phyloP scores from a whole-genome alignment of 1,284 basidiomycete genomes.

The Sutorius eximius region DNA sequence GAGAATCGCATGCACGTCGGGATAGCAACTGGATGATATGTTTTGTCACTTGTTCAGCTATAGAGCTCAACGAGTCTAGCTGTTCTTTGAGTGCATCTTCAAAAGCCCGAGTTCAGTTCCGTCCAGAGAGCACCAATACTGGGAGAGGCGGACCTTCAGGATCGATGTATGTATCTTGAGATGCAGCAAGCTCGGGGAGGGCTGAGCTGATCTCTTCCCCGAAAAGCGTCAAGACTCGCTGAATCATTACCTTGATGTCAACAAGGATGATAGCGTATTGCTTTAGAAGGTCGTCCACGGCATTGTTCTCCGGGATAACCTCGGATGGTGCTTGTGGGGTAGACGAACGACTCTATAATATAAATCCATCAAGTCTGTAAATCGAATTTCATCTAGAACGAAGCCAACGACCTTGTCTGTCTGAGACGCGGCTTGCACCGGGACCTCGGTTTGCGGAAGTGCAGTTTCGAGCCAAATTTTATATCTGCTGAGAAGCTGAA shows the following conservation, averaged over 20 bases:
- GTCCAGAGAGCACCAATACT: neutral
- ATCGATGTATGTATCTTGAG: constrained; percentile 39
- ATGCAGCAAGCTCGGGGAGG: constrained; percentile 42
- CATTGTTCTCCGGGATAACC: constrained; percentile 49
- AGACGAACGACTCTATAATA: constrained; percentile 41
- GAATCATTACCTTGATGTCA: constrained; percentile 61
- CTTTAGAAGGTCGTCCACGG: constrained; percentile 61
- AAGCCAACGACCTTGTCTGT: constrained; percentile 25
- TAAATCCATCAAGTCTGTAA: neutral
- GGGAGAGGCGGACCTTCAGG: constrained; percentile 50
- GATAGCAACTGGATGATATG: constrained; percentile 75
- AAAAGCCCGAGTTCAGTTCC: neutral
- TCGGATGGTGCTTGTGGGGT: constrained; percentile 54
- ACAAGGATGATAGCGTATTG: constrained; percentile 64
- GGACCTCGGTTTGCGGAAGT: constrained; percentile 38
- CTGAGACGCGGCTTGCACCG: constrained; percentile 31
- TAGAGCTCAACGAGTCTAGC: constrained; percentile 46
- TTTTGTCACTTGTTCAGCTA: constrained; percentile 55
- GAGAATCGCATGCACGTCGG: constrained; percentile 78
- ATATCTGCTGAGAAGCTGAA: constrained; percentile 76
- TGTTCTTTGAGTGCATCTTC: constrained; percentile 59
- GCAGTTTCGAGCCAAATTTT: constrained; percentile 67
- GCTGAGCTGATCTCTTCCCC: constrained; percentile 62
- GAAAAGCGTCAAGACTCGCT: constrained; percentile 58
- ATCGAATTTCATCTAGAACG: neutral